Percentiles rank a stretch among this genome's conserved stretches.
Evolutionary conservation across 139 green algal genomes (phyloP).

Genomic region (Trebouxia sp.): DNA sequence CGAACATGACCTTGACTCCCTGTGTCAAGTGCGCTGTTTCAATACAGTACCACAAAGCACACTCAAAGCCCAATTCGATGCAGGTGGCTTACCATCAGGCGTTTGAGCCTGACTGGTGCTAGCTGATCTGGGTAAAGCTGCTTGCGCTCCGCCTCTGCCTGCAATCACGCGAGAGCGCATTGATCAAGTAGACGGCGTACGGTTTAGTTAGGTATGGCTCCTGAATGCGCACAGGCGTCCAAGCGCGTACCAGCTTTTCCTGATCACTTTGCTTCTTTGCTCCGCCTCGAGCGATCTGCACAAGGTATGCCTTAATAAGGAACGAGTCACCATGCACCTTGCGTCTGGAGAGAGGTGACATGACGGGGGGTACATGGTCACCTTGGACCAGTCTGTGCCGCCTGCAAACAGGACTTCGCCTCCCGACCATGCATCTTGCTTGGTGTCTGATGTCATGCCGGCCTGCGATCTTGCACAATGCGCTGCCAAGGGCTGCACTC

Average conservation of each 20-base stretch:
- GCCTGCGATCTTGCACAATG: not conserved
- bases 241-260: slow-evolving; percentile 34
- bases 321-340: too few relatives aligned
- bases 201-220: too few relatives aligned
- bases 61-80: not conserved
- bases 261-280: slow-evolving; percentile 40
- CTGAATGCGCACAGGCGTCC: not conserved
- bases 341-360: too few relatives aligned
- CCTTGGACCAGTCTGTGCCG: slow-evolving; percentile 69
- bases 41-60: not conserved
- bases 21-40: slow-evolving; percentile 42
- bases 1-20: slow-evolving; percentile 75
- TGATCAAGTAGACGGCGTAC: too few relatives aligned
- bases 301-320: not conserved
- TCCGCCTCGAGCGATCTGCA: slow-evolving; percentile 26
- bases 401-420: slow-evolving; percentile 77
- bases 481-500: too few relatives aligned
- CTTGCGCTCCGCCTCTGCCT: slow-evolving; percentile 60
- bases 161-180: too few relatives aligned
- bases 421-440: slow-evolving; percentile 18
- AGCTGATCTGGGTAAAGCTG: slow-evolving; percentile 75
- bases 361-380: slow-evolving; percentile 25
- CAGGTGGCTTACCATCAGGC: slow-evolving; percentile 48
- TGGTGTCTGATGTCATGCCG: not conserved
- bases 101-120: slow-evolving; percentile 71